Evolutionary conservation across 805 yeast species (phyloP).

Genomic region (Starmerella floricola): DNA sequence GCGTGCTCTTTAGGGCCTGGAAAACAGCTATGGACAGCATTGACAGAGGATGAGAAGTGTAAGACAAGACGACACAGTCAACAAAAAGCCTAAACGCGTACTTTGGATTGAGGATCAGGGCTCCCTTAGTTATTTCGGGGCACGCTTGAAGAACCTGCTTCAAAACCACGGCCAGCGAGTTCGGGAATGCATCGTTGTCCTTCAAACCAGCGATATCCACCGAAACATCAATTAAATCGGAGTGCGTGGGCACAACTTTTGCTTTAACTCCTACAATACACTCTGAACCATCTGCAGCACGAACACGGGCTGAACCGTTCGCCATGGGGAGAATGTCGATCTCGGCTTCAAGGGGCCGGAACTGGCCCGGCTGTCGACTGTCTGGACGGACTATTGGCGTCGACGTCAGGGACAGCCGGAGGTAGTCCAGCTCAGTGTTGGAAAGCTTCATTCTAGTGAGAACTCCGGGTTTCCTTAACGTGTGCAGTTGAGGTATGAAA

Average conservation of each 20-base stretch:
- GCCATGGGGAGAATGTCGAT: slow-evolving; percentile 73
- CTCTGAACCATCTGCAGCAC: slow-evolving; percentile 82
- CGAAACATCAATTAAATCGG: slow-evolving; percentile 53
- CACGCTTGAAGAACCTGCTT: slow-evolving; percentile 32
- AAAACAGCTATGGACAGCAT: slow-evolving; percentile 68
- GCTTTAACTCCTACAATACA: slow-evolving; percentile 85
- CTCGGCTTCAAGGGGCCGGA: slow-evolving; percentile 75
- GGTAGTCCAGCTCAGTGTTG: slow-evolving; percentile 38
- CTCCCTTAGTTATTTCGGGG: slow-evolving; percentile 34
- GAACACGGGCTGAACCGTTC: slow-evolving; percentile 82
- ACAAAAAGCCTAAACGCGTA: slow-evolving; percentile 67
- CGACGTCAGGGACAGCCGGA: slow-evolving; percentile 56
- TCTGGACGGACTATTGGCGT: slow-evolving; percentile 70
- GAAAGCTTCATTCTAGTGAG: slow-evolving; percentile 26
- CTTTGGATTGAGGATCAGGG: slow-evolving; percentile 47
- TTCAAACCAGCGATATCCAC: slow-evolving; percentile 57
- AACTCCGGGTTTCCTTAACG: no score
- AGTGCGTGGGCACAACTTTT: slow-evolving; percentile 44
- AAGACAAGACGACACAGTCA: slow-evolving; percentile 68
- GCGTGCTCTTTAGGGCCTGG: slow-evolving; percentile 68
- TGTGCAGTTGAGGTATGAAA: no score
- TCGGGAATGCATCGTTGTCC: slow-evolving; percentile 62
- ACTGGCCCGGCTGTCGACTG: slow-evolving; percentile 60
- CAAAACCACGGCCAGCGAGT: slow-evolving; percentile 50
- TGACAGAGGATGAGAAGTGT: slow-evolving; percentile 69